Base-by-base conservation (phyloP, 768 basidiomycete genomes). In the Rhizopogon roseolus region DNA sequence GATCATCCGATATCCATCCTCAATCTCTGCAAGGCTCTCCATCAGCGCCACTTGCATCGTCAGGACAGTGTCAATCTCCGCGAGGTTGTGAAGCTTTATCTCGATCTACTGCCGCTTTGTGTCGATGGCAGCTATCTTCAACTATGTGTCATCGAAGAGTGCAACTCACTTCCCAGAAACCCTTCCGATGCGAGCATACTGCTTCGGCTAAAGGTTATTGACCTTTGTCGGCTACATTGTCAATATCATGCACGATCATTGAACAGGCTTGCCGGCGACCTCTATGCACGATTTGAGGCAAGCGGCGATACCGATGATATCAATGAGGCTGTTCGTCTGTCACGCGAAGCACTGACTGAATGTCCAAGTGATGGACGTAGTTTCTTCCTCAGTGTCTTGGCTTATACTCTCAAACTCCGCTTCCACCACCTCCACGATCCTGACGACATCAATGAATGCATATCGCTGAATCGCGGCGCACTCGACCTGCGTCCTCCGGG, bases 401-500 rank as follows among this genome's bases (percentile, higher is more conserved):
- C 29, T 17, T n/a, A 34, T 7, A 34, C 32, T 34, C 32, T 46
- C 17, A 6, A n/a, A 19, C 29, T 32, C 17, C 44, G 29, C 11
- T 46, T 46, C 4, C 11, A 46, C 5, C 29, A 22, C 17, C 29
- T 32, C 45, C 29, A 29, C 4, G 29, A 34, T 34, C 32, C 32
- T 9, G 13, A 7, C 14, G 45, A 46, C 8, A 29, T 46, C 1
- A 13, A 46, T 5, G 45, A 46, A 7, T 8, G 45, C 14, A 34
- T 46, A 46, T 19, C 4, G 19, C 45, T 46, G 6, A 29, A 46
- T 87, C 76, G n/a, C 16, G 14, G n/a, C 7, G 7, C 38, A 39
- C n/a, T 40, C 4, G 4, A 17, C 17, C 16, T 16, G 38, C 38
- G n/a, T 16, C 16, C 38, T 77, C 88, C 39, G 71, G 9, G 29